Conservation (phyloP, 805 yeast genomes). For the Ogataea sp. region DNA sequence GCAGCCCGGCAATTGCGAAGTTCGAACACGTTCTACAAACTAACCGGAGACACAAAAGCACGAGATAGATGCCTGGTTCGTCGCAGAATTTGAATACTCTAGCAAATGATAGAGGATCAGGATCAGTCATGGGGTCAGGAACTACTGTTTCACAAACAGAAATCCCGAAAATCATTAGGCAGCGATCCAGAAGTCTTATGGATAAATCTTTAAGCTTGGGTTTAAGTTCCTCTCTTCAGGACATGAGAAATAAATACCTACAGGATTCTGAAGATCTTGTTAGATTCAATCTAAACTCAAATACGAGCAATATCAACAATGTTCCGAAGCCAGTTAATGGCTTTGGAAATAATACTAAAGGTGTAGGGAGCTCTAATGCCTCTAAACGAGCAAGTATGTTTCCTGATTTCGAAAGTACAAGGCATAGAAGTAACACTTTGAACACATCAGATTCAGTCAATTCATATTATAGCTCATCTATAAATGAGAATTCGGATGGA, state of each 20-base stretch:
- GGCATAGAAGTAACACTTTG: slow-evolving; percentile 17
- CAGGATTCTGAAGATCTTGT: background rate
- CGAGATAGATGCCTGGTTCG: no score
- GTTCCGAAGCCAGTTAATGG: background rate
- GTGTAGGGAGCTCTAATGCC: no score
- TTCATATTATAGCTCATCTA: slow-evolving; percentile 9
- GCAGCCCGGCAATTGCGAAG: no score
- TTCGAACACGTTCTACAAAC: no score
- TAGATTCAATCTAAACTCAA: background rate
- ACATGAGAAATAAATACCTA: background rate
- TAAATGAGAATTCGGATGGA: slow-evolving; percentile 6
- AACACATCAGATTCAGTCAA: slow-evolving; percentile 11
- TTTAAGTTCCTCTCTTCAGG: background rate
- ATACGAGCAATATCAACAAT: background rate
- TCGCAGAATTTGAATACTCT: no score
- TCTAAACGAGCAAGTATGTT: slow-evolving; percentile 2
- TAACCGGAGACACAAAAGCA: no score
- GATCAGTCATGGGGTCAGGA: no score
- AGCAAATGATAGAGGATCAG: no score
- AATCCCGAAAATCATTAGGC: background rate
- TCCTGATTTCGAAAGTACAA: slow-evolving; percentile 16
- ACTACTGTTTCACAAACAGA: background rate
- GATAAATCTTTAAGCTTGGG: background rate
- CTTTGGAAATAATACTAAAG: background rate
- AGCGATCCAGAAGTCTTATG: background rate